These are phyloP conservation scores for Penicillium concentricum DNA, from an alignment of 2,329 filamentous ascomycete species.

Conservation along the genomic window DNA sequence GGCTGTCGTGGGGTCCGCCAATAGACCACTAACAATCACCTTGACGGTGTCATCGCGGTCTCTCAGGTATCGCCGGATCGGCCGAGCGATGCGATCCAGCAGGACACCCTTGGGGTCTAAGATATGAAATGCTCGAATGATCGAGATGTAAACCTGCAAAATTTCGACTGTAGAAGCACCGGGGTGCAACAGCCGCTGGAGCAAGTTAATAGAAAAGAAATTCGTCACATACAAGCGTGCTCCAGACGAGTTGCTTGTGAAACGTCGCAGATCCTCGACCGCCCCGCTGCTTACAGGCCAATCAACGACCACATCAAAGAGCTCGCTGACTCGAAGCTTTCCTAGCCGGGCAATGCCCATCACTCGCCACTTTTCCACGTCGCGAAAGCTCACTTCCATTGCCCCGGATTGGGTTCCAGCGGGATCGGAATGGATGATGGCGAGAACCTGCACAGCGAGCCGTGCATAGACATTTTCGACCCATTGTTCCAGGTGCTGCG, in stretches of 20 bases:
- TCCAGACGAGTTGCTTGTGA: conserved; percentile 52
- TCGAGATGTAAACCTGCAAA: conserved; percentile 65
- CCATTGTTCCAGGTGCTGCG: conserved; percentile 55
- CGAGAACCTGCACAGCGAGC: conserved; percentile 51
- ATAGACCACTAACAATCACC: conserved; percentile 63
- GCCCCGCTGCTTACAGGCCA: conserved; percentile 60
- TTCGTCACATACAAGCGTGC: conserved; percentile 57
- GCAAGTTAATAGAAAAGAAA: conserved; percentile 54
- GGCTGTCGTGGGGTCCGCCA: conserved; percentile 53
- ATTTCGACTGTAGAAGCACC: conserved; percentile 66
- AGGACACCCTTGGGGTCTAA: conserved; percentile 66
- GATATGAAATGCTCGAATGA: conserved; percentile 63
- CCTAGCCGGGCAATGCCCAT: conserved; percentile 57
- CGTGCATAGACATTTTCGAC: conserved; percentile 55
- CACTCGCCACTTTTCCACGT: conserved; percentile 56
- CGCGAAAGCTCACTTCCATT: conserved; percentile 38
- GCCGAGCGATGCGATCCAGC: conserved; percentile 64
- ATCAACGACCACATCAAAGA: conserved; percentile 63
- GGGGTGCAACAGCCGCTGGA: conserved; percentile 58
- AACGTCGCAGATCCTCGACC: conserved; percentile 60
- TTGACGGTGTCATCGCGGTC: conserved; percentile 65
- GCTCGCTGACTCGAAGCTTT: conserved; percentile 53
- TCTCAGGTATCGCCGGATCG: conserved; percentile 62
- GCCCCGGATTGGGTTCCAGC: conserved; percentile 22
- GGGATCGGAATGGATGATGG: conserved; percentile 36